Evolutionary conservation across 805 yeast species (phyloP).

Genomic region (Cyberlindnera saturnus): DNA sequence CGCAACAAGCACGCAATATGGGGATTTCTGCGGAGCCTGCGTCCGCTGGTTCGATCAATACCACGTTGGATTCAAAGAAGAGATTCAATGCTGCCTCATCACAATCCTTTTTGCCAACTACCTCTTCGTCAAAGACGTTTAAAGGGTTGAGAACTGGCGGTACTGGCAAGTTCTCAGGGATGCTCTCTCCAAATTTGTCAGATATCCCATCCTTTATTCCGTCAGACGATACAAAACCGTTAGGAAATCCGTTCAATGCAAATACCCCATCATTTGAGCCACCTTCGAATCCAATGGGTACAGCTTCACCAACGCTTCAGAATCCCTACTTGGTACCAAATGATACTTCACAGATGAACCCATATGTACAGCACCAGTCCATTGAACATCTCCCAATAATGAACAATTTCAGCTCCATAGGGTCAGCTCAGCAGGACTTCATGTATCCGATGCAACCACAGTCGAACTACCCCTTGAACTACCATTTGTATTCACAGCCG

Average conservation of each 20-base stretch:
- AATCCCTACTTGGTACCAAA: not conserved
- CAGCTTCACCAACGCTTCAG: conserved; percentile 6
- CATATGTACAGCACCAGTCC: conserved; percentile 11
- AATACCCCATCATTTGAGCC: conserved; percentile 28
- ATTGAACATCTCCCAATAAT: conserved; percentile 1
- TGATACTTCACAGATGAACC: conserved; percentile 9
- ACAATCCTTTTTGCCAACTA: conserved; percentile 32
- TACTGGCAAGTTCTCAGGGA: conserved; percentile 23
- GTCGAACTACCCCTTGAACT: conserved; percentile 53
- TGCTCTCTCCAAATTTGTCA: conserved; percentile 33
- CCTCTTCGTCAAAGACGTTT: not conserved
- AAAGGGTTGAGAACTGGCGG: not conserved
- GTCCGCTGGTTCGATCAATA: not conserved
- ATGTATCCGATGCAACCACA: conserved; percentile 12
- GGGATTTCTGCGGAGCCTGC: not conserved
- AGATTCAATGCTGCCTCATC: conserved; percentile 49
- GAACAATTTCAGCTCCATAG: conserved; percentile 12
- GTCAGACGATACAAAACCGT: conserved; percentile 1
- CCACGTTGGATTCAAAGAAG: conserved; percentile 23
- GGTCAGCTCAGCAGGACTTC: conserved; percentile 9
- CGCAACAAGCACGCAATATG: not conserved
- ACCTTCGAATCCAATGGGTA: conserved; percentile 1
- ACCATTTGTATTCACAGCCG: conserved; percentile 87
- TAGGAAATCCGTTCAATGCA: not conserved
- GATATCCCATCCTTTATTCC: conserved; percentile 27